A percentile compares a stretch with the other conserved stretches of the same genome.
Evolutionary conservation across 345 rosid species (phyloP).

Genomic region (Euphorbia peplus): DNA sequence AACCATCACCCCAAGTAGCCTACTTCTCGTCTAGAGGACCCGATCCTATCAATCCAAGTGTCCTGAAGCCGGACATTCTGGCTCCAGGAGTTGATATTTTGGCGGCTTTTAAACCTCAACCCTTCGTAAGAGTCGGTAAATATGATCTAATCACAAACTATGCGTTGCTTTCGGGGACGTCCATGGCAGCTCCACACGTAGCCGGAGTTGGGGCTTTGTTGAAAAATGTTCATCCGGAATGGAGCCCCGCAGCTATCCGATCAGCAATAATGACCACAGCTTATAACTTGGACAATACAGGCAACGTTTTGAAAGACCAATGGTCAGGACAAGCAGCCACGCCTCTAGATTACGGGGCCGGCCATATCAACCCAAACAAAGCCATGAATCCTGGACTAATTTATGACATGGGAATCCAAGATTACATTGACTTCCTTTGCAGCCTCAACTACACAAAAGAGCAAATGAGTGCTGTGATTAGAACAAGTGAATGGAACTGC

Average conservation of each 20-base stretch:
- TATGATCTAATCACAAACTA: slow-evolving; percentile 36
- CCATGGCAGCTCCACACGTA: slow-evolving; percentile 21
- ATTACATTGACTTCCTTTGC: slow-evolving; percentile 39
- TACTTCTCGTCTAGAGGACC: slow-evolving; percentile 68
- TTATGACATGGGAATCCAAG: slow-evolving; percentile 34
- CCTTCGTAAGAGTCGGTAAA: slow-evolving; percentile 18
- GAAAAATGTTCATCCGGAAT: slow-evolving; percentile 19
- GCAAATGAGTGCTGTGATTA: slow-evolving; percentile 37
- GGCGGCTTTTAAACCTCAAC: slow-evolving; percentile 31
- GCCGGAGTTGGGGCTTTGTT: slow-evolving; percentile 27
- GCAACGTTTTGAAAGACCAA: slow-evolving; percentile 22
- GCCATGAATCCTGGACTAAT: slow-evolving; percentile 49
- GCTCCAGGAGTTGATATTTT: slow-evolving; percentile 47
- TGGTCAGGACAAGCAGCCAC: slow-evolving; percentile 17
- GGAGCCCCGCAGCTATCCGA: slow-evolving; percentile 23
- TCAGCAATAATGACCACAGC: slow-evolving; percentile 31
- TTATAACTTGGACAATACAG: slow-evolving; percentile 27
- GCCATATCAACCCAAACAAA: slow-evolving; percentile 39
- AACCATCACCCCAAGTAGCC: slow-evolving; percentile 58
- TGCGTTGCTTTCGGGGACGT: slow-evolving; percentile 36
- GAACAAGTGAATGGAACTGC: slow-evolving; percentile 39
- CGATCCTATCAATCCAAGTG: slow-evolving; percentile 36
- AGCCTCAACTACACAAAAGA: slow-evolving; percentile 28
- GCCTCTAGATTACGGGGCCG: slow-evolving; percentile 44
- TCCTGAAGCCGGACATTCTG: slow-evolving; percentile 43